Evolutionary conservation across 441 rosid species (phyloP).

Genomic region (Erodium chrysanthum): DNA sequence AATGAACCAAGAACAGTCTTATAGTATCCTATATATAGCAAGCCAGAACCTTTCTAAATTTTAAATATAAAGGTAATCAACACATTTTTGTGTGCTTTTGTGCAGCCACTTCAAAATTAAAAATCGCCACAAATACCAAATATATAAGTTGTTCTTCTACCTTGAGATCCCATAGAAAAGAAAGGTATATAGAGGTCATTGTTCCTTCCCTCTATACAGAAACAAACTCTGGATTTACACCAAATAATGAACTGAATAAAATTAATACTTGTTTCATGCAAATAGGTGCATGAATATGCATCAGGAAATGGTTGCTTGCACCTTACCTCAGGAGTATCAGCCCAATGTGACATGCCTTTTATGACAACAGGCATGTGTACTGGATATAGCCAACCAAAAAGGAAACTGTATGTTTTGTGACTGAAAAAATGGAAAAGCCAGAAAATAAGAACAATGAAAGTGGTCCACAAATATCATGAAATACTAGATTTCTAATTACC

Average conservation of each 20-base stretch:
- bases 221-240: neutral
- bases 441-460: neutral
- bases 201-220: neutral
- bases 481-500: neutral
- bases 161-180: no score
- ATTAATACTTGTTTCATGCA: slow-evolving; percentile 80
- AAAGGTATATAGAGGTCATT: neutral
- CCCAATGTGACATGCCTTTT: no score
- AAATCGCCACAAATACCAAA: no score
- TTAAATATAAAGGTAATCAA: no score
- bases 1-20: no score
- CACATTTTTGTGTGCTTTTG: no score
- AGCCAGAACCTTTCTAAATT: no score
- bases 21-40: no score
- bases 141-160: no score
- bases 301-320: slow-evolving; percentile 15
- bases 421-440: slow-evolving; percentile 33
- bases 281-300: slow-evolving; percentile 58
- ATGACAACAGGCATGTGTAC: no score
- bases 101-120: no score
- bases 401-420: slow-evolving; percentile 78
- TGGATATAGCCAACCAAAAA: slow-evolving; percentile 98
- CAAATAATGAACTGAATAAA: slow-evolving; percentile 29
- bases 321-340: no score
- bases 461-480: neutral